Evolutionary conservation across 2,329 filamentous ascomycete species (phyloP).

Genomic region (Microcyclosporella mali): DNA sequence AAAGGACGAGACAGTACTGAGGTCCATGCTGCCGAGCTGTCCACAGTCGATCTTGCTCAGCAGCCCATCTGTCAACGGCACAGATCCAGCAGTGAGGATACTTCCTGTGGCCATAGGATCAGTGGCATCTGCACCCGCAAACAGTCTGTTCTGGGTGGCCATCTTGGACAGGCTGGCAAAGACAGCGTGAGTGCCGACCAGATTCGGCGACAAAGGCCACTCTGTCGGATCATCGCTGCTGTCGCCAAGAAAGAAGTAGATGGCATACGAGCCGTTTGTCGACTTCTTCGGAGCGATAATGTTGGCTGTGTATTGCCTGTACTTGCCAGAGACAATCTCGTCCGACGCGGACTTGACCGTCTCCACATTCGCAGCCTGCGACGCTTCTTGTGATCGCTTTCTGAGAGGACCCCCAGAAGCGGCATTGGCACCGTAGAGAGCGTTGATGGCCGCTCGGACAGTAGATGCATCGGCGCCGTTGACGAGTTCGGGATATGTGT

Average conservation of each 20-base stretch:
- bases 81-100: conserved; percentile 33
- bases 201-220: conserved; percentile 51
- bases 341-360: conserved; percentile 17
- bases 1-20: conserved; percentile 25
- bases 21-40: conserved; percentile 30
- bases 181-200: conserved; percentile 56
- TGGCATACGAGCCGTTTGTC: conserved; percentile 54
- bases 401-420: conserved; percentile 14
- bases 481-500: conserved; percentile 65
- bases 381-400: conserved; percentile 3
- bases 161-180: conserved; percentile 31
- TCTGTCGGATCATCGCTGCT: conserved; percentile 36
- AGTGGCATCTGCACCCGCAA: background rate
- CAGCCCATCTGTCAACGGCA: conserved; percentile 42
- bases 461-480: conserved; percentile 35
- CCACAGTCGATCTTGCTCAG: conserved; percentile 30
- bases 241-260: conserved; percentile 63
- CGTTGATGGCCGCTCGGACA: conserved; percentile 52
- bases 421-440: conserved; percentile 50
- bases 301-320: conserved; percentile 64
- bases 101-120: background rate
- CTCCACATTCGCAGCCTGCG: conserved; percentile 9
- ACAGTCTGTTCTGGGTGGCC: background rate
- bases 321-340: conserved; percentile 33
- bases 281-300: conserved; percentile 57